Evolutionary conservation across 2,329 filamentous ascomycete genomes (phyloP), one percentile per base, ranked within the genome.

Genomic region (Aspergillus aculeatinus): DNA sequence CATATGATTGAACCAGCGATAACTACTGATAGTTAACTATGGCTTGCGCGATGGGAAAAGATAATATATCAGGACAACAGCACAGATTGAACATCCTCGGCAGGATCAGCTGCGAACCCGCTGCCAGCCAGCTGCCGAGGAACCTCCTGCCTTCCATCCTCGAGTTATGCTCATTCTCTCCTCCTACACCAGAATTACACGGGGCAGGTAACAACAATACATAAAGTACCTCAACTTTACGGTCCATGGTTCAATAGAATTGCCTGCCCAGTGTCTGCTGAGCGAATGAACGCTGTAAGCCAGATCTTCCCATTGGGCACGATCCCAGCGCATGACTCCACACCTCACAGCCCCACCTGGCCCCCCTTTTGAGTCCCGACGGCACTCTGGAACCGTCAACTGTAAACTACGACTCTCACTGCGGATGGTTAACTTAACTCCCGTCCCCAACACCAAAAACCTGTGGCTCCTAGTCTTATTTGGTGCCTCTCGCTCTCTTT

Each of bases 341-440:
- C 59, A 31, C 11, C 23, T 25, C 9, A 3, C n/a, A 58, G 35
- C 52, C 57, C 61, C 56, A 59, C 61, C 55, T 47, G 52, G 39
- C 60, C 59, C 61, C 58, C 61, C 55, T 58, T 63, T 60, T 55
- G 60, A 59, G 57, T 47, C 56, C 49, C 25, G 50, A 53, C 21
- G 23, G 42, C 27, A 29, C 25, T 47, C 25, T 47, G 21, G 42
- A 31, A 31, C 53, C 52, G 35, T 29, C 14, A 35, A 35, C 33
- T 35, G 33, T 35, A 35, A 35, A 35, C 33, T 35, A 16, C 14
- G 14, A 35, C 35, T 55, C 39, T 23, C n/a, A 51, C 59, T 48
- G 47, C 53, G 42, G 48, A 48, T 47, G 48, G 31, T 55, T 55
- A 19, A 31, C 29, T 10, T 35, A 29, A n/a, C 55, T 57, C 39